phyloP scores from a whole-genome alignment of 108 stramenopile genomes.

The Conticribra weissflogii region DNA sequence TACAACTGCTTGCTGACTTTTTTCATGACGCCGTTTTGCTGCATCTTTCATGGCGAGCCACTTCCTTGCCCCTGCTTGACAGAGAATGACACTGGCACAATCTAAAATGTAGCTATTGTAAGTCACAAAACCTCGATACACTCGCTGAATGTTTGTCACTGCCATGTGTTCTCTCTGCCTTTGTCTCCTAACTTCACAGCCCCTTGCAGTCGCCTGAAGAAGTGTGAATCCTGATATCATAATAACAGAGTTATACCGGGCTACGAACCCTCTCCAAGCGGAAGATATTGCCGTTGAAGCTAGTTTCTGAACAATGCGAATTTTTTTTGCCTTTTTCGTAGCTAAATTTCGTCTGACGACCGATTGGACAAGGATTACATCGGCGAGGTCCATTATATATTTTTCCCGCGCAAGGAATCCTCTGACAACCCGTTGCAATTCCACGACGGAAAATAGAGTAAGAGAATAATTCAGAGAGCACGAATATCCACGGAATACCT shows the following conservation, averaged over 20 bases:
- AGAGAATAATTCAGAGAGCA: constrained; percentile 12
- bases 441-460: constrained; percentile 9
- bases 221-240: background rate
- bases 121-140: background rate
- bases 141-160: constrained; percentile 12
- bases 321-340: background rate
- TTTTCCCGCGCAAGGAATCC: constrained; percentile 14
- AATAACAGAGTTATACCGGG: background rate
- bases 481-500: constrained; percentile 5
- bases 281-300: constrained; percentile 6
- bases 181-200: background rate
- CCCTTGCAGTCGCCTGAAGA: background rate
- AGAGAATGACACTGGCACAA: background rate
- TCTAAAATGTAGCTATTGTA: background rate
- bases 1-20: no score
- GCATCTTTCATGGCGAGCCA: background rate
- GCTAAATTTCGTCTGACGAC: constrained; percentile 2
- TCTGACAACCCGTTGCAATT: constrained; percentile 16
- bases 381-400: constrained; percentile 16
- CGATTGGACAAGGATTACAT: constrained; percentile 13
- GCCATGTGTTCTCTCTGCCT: background rate
- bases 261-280: constrained; percentile 2
- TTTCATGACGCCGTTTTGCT: background rate
- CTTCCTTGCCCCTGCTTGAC: constrained; percentile 4
- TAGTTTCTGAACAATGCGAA: background rate